phyloP scores from a whole-genome alignment of 805 yeast species.

The Saccharomycopsis sp. region DNA sequence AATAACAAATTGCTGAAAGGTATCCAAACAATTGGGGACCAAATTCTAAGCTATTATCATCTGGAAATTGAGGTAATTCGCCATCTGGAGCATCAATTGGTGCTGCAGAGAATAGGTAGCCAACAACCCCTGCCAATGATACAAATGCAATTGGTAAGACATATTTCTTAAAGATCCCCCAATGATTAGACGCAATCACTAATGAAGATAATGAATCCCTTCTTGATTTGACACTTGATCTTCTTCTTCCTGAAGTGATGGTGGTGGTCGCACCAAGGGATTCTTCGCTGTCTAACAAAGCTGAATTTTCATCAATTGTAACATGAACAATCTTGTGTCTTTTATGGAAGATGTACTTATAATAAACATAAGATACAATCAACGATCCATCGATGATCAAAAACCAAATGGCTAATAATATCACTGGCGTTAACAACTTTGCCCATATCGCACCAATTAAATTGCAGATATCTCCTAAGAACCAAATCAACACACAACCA shows the following conservation, averaged over 20 bases:
- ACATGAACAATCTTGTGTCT: constrained; percentile 24
- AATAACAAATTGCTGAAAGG: constrained; percentile 57
- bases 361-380: constrained; percentile 52
- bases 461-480: constrained; percentile 64
- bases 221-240: constrained; percentile 24
- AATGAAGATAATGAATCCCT: constrained; percentile 47
- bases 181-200: constrained; percentile 40
- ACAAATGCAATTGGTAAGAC: constrained; percentile 58
- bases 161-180: constrained; percentile 42
- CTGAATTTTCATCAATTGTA: constrained; percentile 15
- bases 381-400: constrained; percentile 60
- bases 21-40: constrained; percentile 70
- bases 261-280: background rate
- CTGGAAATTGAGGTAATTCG: constrained; percentile 23
- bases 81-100: constrained; percentile 25
- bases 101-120: constrained; percentile 46
- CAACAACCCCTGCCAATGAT: constrained; percentile 52
- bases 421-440: constrained; percentile 57
- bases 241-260: background rate
- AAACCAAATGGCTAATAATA: constrained; percentile 69
- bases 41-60: constrained; percentile 27
- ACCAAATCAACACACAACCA: constrained; percentile 62
- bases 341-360: constrained; percentile 39
- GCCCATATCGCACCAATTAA: constrained; percentile 68
- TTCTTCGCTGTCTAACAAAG: background rate